A percentile compares a stretch with the other conserved stretches of the same genome.
Conservation (phyloP, 129 eudicot genomes). For the Heracleum sosnowskyi region DNA sequence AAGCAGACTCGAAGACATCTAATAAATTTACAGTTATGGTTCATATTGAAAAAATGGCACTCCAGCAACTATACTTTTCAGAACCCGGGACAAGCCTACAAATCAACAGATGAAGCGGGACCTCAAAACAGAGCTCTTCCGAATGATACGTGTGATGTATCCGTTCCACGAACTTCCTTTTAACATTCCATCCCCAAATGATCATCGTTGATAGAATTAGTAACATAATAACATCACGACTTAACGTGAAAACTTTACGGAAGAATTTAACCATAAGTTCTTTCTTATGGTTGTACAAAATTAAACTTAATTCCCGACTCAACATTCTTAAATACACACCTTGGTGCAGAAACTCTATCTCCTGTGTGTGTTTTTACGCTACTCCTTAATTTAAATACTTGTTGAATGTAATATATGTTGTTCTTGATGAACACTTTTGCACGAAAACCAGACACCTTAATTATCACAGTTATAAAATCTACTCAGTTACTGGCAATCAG, state of each 20-base stretch:
- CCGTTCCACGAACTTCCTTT: not conserved
- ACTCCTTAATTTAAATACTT: no score
- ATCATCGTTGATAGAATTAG: not conserved
- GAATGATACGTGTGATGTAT: not conserved
- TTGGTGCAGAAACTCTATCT: not conserved
- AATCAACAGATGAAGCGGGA: not conserved
- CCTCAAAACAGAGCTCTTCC: not conserved
- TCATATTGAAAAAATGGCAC: not conserved
- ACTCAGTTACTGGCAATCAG: not conserved
- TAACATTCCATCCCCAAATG: not conserved
- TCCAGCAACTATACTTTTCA: not conserved
- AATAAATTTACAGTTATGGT: not conserved
- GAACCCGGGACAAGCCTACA: not conserved
- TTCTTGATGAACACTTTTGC: no score
- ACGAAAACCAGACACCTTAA: no score
- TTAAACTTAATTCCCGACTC: not conserved
- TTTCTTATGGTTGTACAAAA: not conserved
- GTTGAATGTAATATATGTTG: no score
- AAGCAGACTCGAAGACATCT: not conserved
- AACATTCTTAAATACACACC: not conserved
- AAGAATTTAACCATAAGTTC: not conserved
- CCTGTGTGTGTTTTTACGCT: not conserved
- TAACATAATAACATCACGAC: no score
- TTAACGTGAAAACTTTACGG: no score
- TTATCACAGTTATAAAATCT: no score